Evolutionary conservation across 306 rosid genomes (phyloP), one percentile per base, ranked within the genome.

Genomic region (Ceratonia siliqua): DNA sequence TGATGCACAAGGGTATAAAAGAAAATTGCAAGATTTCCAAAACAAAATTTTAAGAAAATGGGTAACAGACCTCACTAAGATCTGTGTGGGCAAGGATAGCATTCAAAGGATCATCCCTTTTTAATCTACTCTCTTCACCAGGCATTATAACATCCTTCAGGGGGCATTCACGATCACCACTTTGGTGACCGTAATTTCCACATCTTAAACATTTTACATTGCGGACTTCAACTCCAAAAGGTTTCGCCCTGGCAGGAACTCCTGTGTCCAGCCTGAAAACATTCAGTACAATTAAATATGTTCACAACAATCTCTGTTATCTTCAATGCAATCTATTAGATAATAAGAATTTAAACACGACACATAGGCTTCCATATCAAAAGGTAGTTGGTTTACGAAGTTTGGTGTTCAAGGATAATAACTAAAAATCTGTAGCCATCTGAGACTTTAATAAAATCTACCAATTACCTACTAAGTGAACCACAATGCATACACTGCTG

Each of bases 91-190:
- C 96, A 78, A 94, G 82, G 58, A 94, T 94, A 48, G 93, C 96
- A 77, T 88, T 90, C 88, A 94, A 84, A 33, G 98, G 97, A 70
- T 94, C 98, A 72, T 94, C 97, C 85, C 98, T 91, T 83, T 88
- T 90, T 82, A 94, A 74, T 75, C 98, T 86, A 69, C 74, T 90
- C 84, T 94, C 89, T 82, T 94, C 98, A 42, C 57, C 91, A 32
- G 97, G 96, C 98, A 91, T 94, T 81, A 94, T 85, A 49, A 62
- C 91, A 76, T 94, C 98, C 89, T 89, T 94, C 82, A 94, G 79
- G 2, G 96, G 97, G 81, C 98, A 94, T 75, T 94, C 98, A 57
- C 96, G 97, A 76, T 94, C 95, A 49, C 98, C 98, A 81, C 98
- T 91, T 87, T 94, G 97, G 87, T 94, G 98, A 67, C 96, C 98